Conservation (phyloP, 371 early-diverging fungal genomes). For the Syncephalastrum monosporum region DNA sequence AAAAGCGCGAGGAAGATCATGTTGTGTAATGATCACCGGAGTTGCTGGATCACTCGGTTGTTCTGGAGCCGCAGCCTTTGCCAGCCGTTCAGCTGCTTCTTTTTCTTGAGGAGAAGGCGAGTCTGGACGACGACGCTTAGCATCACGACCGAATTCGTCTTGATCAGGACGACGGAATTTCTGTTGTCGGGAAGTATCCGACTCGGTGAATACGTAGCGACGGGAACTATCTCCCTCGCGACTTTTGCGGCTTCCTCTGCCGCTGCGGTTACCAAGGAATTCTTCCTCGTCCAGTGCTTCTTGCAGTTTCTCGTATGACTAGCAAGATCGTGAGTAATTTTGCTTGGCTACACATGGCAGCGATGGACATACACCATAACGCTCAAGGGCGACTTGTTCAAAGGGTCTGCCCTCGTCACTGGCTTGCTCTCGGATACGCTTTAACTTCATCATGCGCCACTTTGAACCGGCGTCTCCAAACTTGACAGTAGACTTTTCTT, state of each 20-base stretch:
- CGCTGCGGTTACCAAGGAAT: constrained; percentile 54
- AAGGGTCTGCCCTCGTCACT: constrained; percentile 63
- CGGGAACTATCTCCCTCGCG: constrained; percentile 1
- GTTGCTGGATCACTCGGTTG: constrained; percentile 11
- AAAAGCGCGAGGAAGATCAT: constrained; percentile 20
- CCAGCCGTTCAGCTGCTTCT: constrained; percentile 18
- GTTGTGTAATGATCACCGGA: constrained; percentile 26
- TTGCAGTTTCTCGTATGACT: constrained; percentile 66
- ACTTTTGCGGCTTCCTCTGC: constrained; percentile 10
- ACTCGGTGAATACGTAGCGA: constrained; percentile 36
- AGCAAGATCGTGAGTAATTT: not conserved
- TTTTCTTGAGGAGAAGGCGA: constrained; percentile 9
- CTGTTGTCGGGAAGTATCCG: constrained; percentile 13
- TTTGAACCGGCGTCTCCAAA: constrained; percentile 77
- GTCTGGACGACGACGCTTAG: constrained; percentile 22
- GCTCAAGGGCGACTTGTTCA: constrained; percentile 71
- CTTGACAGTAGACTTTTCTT: constrained; percentile 23
- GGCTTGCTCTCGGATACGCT: constrained; percentile 68
- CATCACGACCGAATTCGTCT: constrained; percentile 42
- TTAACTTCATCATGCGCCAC: constrained; percentile 85
- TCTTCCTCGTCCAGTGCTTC: constrained; percentile 69
- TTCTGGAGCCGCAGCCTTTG: constrained; percentile 20
- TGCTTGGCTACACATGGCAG: not conserved
- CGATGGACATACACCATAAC: constrained; percentile 56
- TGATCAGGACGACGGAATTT: constrained; percentile 26